These are phyloP conservation scores for Agarophyton chilense DNA, from an alignment of 23 red algal species.

Conservation along the genomic window DNA sequence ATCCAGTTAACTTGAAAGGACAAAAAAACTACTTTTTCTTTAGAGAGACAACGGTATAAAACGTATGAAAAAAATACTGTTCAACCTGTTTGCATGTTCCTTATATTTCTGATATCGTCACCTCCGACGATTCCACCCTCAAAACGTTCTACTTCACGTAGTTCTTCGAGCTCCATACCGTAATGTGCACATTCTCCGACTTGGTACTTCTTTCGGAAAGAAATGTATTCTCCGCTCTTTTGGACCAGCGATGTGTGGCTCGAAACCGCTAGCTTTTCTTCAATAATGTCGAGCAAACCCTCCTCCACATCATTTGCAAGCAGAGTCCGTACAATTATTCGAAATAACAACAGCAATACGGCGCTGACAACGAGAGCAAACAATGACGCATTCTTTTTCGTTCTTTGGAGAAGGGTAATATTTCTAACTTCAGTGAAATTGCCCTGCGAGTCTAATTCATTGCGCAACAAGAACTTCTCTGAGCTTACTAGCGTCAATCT, in stretches of 20 bases:
- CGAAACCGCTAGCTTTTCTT: neutral
- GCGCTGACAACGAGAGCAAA: neutral
- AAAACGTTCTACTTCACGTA: neutral
- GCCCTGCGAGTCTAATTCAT: neutral
- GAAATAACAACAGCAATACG: neutral
- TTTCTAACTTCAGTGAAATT: neutral
- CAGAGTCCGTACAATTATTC: neutral
- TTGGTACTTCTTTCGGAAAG: neutral
- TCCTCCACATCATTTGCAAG: conserved; percentile 1
- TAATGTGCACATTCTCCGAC: neutral
- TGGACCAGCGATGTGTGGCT: neutral
- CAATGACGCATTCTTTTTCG: neutral
- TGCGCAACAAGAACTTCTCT: neutral
- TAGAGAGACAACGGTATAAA: too few species aligned
- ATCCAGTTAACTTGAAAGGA: too few species aligned
- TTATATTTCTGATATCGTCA: too few species aligned
- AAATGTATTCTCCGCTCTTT: neutral
- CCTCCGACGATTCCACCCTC: neutral
- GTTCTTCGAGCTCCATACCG: neutral
- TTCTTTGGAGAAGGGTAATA: neutral
- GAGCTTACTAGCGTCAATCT: neutral
- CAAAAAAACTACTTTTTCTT: too few species aligned
- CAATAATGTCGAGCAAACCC: neutral
- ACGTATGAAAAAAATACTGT: too few species aligned
- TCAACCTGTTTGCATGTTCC: too few species aligned